Evolutionary conservation across 495 filamentous ascomycete species (phyloP), one percentile per base, ranked within the genome.

Genomic region (Amphirosellinia nigrospora): DNA sequence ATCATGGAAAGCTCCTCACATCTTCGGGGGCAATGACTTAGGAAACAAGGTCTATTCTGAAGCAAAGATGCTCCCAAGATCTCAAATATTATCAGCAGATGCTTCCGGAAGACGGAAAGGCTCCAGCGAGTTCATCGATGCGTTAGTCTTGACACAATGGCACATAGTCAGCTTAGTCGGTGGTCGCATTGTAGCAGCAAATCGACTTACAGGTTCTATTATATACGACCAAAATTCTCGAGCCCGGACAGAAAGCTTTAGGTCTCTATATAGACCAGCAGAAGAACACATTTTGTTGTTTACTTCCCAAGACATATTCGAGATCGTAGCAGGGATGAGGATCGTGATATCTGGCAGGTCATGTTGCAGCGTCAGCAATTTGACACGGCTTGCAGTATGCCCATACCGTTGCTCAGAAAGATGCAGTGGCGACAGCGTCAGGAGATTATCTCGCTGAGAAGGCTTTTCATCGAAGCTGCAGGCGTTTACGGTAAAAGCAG

Each of bases 251-350:
- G 66, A 89, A 85, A 70, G 89, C 89, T 10, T 79, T 98, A 43
- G 94, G 93, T 32, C 86, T 99, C 23, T 89, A 92, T 73, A 90
- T 93, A 6, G 96, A 99, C 79, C 85, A 90, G 38, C 94, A 93
- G 73, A 96, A 98, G 82, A 94, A 93, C 70, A 99, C 96, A 0
- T 98, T 92, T 76, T 99, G 96, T 87, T 98, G 21, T 97, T 98
- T 76, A 98, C 96, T 1, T 84, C 86, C 6, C 84, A 91, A 67
- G 93, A 96, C 70, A 97, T 99, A 61, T 97, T 92, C 73, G 96
- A 99, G 82, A 91, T 99, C 55, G 92, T 94, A 11, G 91, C 21
- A 90, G 87, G 28, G 93, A 98, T 58, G 96, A 99, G 76, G 93
- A 95, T 73, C 82, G 95, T 72, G 94, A 98, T 81, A 87, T 98